Evolutionary conservation across 2,329 filamentous ascomycete species (phyloP).

Genomic region (Neophaeococcomyces aloes): DNA sequence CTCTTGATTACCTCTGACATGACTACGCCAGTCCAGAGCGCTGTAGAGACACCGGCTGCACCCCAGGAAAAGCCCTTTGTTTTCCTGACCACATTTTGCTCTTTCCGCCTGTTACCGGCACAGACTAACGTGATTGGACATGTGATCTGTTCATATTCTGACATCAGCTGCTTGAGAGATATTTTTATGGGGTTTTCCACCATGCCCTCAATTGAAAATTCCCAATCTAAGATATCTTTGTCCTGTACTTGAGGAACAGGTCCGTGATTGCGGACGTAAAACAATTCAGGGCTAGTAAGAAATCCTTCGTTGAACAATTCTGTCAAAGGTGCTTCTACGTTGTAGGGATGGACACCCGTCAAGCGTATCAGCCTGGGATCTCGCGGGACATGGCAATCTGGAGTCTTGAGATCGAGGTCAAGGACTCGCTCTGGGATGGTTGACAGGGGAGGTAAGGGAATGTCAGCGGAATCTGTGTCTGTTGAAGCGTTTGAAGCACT

Average conservation of each 20-base stretch:
- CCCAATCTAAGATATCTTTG: constrained; percentile 64
- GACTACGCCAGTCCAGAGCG: constrained; percentile 73
- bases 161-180: constrained; percentile 60
- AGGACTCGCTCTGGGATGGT: constrained; percentile 51
- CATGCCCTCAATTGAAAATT: constrained; percentile 74
- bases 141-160: constrained; percentile 68
- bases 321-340: constrained; percentile 73
- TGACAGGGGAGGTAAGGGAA: constrained; percentile 60
- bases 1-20: constrained; percentile 60
- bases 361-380: constrained; percentile 74
- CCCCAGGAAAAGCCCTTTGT: constrained; percentile 95
- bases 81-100: constrained; percentile 83
- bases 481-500: constrained; percentile 12
- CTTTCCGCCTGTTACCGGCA: constrained; percentile 82
- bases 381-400: constrained; percentile 68
- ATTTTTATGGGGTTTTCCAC: constrained; percentile 67
- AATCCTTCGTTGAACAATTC: constrained; percentile 69
- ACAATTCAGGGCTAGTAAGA: constrained; percentile 73
- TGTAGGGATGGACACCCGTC: constrained; percentile 84
- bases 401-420: constrained; percentile 68
- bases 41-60: constrained; percentile 73
- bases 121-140: constrained; percentile 83
- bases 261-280: constrained; percentile 88
- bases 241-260: constrained; percentile 66
- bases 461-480: constrained; percentile 26